These are phyloP conservation scores for Candida xiaguanensis DNA, from an alignment of 805 yeast genomes.

Conservation along the genomic window DNA sequence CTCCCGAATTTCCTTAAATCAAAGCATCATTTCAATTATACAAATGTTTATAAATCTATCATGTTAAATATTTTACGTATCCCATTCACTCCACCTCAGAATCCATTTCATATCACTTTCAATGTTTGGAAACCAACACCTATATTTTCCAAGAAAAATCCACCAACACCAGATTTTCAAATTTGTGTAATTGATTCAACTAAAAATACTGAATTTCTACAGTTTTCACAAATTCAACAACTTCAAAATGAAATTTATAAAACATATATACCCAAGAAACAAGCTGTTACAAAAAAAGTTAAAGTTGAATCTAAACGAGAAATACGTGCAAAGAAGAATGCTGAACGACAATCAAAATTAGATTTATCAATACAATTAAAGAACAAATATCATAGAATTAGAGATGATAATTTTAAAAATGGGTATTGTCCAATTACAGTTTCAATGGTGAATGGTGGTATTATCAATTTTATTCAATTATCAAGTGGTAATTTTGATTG, in stretches of 20 bases:
- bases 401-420: conserved; percentile 43
- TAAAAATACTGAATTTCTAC: conserved; percentile 41
- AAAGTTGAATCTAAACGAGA: conserved; percentile 23
- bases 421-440: conserved; percentile 54
- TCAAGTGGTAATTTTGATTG: conserved; percentile 46
- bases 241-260: conserved; percentile 10
- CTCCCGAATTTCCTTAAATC: conserved; percentile 14
- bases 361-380: conserved; percentile 20
- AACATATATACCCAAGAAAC: background rate
- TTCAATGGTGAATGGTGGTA: conserved; percentile 76
- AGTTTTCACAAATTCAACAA: conserved; percentile 35
- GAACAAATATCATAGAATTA: conserved; percentile 22
- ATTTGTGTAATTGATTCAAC: conserved; percentile 54
- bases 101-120: conserved; percentile 39
- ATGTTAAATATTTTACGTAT: conserved; percentile 11
- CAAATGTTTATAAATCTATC: conserved; percentile 19
- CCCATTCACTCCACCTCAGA: conserved; percentile 11
- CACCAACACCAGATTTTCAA: conserved; percentile 74
- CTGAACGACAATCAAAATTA: conserved; percentile 25
- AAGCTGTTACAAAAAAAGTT: conserved; percentile 9
- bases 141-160: conserved; percentile 62
- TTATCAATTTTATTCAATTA: conserved; percentile 60
- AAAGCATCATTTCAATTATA: conserved; percentile 25
- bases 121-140: conserved; percentile 85
- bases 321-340: conserved; percentile 17